Conservation (phyloP, 2,329 filamentous ascomycete genomes). For the Xylariaceae sp. region DNA sequence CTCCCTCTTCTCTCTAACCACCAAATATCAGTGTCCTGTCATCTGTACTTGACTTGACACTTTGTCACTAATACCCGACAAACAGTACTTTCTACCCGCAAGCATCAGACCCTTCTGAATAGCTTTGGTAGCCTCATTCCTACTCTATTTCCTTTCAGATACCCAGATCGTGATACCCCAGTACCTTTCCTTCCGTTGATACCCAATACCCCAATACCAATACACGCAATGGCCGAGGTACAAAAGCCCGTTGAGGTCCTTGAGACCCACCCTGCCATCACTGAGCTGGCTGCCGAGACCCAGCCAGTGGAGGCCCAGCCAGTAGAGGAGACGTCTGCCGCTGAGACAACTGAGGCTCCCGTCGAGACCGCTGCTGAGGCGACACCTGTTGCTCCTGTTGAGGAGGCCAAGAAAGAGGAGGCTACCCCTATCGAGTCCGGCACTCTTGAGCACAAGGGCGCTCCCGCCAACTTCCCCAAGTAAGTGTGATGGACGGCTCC, state of each 20-base stretch:
- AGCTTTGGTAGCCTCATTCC: constrained; percentile 23
- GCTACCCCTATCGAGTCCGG: constrained; percentile 76
- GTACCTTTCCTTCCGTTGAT: constrained; percentile 31
- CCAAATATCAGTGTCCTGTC: constrained; percentile 16
- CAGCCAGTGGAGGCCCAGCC: constrained; percentile 24
- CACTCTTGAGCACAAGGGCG: constrained; percentile 82
- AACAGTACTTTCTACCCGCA: constrained; percentile 10
- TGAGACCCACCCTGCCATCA: constrained; percentile 43
- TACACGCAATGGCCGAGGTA: constrained; percentile 65
- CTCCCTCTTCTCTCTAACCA: constrained; percentile 23
- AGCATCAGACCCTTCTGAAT: constrained; percentile 7
- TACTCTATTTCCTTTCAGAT: constrained; percentile 49
- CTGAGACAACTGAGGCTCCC: constrained; percentile 37
- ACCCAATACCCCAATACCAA: constrained; percentile 26
- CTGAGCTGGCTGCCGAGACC: constrained; percentile 33
- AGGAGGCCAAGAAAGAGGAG: constrained; percentile 46
- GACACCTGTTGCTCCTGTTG: constrained; percentile 33
- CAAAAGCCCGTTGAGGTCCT: constrained; percentile 65
- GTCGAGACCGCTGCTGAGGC: constrained; percentile 38
- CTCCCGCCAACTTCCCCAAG: constrained; percentile 80
- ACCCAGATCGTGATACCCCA: constrained; percentile 42
- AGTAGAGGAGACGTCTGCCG: constrained; percentile 38
- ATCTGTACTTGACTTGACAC: constrained; percentile 6
- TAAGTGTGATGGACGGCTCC: constrained; percentile 44
- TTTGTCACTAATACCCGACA: constrained; percentile 10